Evolutionary conservation across 139 green algal genomes (phyloP).

Genomic region (Chlorella sp.): DNA sequence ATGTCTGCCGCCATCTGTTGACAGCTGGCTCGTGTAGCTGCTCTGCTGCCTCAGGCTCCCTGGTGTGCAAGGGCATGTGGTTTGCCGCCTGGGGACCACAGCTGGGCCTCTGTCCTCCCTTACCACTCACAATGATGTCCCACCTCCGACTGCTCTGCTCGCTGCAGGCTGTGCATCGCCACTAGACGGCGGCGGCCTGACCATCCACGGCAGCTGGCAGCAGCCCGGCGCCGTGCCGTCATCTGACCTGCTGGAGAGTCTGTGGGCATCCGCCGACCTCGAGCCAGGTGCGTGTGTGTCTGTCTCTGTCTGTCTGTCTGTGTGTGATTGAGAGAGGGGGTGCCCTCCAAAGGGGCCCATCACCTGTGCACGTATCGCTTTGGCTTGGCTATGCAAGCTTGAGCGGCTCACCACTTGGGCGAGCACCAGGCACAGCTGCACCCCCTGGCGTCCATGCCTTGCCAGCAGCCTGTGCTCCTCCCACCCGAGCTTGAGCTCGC

Average conservation of each 20-base stretch:
- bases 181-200: neutral
- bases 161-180: neutral
- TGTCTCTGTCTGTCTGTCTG: neutral
- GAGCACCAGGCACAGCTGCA: too few relatives aligned
- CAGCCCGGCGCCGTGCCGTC: neutral
- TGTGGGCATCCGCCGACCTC: neutral
- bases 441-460: too few relatives aligned
- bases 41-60: too few relatives aligned
- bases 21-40: too few relatives aligned
- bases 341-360: too few relatives aligned
- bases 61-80: neutral
- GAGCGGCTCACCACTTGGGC: too few relatives aligned
- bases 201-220: neutral
- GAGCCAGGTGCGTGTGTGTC: neutral
- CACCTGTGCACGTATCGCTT: too few relatives aligned
- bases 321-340: neutral
- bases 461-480: too few relatives aligned
- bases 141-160: neutral
- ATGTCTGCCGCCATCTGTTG: neutral
- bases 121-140: neutral
- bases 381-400: too few relatives aligned
- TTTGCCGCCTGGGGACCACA: too few relatives aligned
- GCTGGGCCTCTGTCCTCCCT: too few relatives aligned
- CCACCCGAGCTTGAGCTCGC: neutral
- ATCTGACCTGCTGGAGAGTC: neutral